phyloP scores from a whole-genome alignment of 176 grass and related monocot species.

The Aegilops sharonensis region DNA sequence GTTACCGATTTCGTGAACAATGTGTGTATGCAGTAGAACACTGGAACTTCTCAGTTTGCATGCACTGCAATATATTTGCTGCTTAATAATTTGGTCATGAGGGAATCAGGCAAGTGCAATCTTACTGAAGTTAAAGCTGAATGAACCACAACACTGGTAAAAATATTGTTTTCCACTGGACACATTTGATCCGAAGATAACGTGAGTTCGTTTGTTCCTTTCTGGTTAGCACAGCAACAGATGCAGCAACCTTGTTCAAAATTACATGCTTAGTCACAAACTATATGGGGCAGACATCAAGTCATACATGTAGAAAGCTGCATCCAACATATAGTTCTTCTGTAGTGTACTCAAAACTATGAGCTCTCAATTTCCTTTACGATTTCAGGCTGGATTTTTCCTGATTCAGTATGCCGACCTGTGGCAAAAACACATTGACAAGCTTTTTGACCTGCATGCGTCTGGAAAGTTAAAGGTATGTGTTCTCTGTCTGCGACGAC shows the following conservation, averaged over 20 bases:
- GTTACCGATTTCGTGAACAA: no score
- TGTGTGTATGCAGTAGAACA: not conserved
- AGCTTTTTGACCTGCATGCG: constrained; percentile 5
- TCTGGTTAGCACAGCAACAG: no score
- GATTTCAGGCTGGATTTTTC: constrained; percentile 14
- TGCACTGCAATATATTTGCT: not conserved
- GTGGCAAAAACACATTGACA: constrained; percentile 22
- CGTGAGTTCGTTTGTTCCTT: no score
- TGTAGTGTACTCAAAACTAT: not conserved
- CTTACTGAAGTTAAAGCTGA: not conserved
- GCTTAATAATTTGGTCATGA: not conserved
- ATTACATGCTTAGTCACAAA: not conserved
- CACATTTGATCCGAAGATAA: not conserved
- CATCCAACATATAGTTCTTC: not conserved
- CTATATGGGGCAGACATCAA: not conserved
- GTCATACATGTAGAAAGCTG: not conserved
- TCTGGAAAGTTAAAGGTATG: not conserved
- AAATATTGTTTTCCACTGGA: not conserved
- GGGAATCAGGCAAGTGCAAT: not conserved
- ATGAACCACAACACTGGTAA: not conserved
- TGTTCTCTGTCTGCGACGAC: not conserved
- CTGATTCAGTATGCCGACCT: constrained; percentile 15
- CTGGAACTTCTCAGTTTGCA: not conserved
- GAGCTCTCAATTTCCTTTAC: not conserved
- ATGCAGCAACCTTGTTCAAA: not conserved